These are phyloP conservation scores for Ceratocystis diversiconidia DNA, from an alignment of 2,329 filamentous ascomycete genomes.

Conservation along the genomic window DNA sequence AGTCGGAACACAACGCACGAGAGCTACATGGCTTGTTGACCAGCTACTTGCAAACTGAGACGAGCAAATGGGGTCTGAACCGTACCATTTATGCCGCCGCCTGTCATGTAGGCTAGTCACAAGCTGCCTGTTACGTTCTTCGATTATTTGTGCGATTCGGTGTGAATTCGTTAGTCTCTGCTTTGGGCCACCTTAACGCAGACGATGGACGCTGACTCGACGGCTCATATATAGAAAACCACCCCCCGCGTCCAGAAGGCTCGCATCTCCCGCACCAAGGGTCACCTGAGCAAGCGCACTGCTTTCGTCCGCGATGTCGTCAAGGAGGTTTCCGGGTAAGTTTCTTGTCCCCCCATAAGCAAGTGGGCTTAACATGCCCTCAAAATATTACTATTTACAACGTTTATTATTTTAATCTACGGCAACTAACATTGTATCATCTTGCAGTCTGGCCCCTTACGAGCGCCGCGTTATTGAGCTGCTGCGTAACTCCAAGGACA, in stretches of 20 bases:
- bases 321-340: constrained; percentile 93
- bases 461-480: constrained; percentile 99
- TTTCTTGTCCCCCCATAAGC: constrained; percentile 21
- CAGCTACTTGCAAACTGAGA: neutral
- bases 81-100: neutral
- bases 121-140: neutral
- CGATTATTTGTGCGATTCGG: neutral
- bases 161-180: constrained; percentile 16
- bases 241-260: constrained; percentile 64
- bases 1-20: constrained; percentile 10
- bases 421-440: neutral
- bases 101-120: neutral
- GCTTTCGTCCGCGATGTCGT: constrained; percentile 94
- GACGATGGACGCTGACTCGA: constrained; percentile 50
- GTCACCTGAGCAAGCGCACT: constrained; percentile 91
- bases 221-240: constrained; percentile 54
- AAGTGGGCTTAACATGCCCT: neutral
- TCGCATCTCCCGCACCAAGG: constrained; percentile 76
- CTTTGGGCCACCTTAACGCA: constrained; percentile 27
- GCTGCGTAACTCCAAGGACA: constrained; percentile 98
- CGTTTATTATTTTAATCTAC: neutral
- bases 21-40: constrained; percentile 1
- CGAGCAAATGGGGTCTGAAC: neutral
- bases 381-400: neutral
- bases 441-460: constrained; percentile 65